Conservation (phyloP, 2,329 filamentous ascomycete genomes). For the Diaporthe eres region DNA sequence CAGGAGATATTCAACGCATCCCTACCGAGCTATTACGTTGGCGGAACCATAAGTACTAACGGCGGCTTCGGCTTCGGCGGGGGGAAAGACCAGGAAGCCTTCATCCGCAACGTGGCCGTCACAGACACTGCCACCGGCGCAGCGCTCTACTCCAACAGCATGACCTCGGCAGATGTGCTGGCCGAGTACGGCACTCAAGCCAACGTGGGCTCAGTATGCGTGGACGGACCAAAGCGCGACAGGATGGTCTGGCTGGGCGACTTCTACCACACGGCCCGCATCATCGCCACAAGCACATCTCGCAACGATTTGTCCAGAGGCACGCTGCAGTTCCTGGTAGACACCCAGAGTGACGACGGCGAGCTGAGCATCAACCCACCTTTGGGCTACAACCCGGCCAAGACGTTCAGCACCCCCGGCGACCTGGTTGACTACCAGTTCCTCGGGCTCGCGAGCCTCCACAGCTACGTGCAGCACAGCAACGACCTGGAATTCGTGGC, state of each 20-base stretch:
- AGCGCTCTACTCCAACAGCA: constrained; percentile 50
- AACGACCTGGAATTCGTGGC: constrained; percentile 42
- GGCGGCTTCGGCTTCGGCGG: constrained; percentile 58
- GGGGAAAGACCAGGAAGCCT: constrained; percentile 55
- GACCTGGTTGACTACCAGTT: constrained; percentile 45
- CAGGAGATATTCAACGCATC: constrained; percentile 43
- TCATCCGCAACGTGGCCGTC: constrained; percentile 53
- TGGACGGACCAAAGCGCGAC: constrained; percentile 59
- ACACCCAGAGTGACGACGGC: not conserved
- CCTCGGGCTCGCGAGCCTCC: constrained; percentile 42
- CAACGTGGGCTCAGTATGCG: constrained; percentile 54
- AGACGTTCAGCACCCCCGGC: constrained; percentile 4
- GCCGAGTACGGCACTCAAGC: constrained; percentile 54
- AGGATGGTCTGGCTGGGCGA: constrained; percentile 58
- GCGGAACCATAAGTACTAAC: constrained; percentile 35
- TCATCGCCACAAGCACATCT: constrained; percentile 53
- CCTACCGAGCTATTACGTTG: constrained; percentile 30
- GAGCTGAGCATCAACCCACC: constrained; percentile 5
- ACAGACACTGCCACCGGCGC: constrained; percentile 48
- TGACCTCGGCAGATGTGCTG: constrained; percentile 47
- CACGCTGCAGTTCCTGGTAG: constrained; percentile 50
- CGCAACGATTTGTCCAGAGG: constrained; percentile 53
- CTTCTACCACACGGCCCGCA: constrained; percentile 56
- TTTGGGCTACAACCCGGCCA: constrained; percentile 44
- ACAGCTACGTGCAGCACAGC: constrained; percentile 42